Conservation (phyloP, 306 rosid genomes). For the Gastrolobium bilobum region DNA sequence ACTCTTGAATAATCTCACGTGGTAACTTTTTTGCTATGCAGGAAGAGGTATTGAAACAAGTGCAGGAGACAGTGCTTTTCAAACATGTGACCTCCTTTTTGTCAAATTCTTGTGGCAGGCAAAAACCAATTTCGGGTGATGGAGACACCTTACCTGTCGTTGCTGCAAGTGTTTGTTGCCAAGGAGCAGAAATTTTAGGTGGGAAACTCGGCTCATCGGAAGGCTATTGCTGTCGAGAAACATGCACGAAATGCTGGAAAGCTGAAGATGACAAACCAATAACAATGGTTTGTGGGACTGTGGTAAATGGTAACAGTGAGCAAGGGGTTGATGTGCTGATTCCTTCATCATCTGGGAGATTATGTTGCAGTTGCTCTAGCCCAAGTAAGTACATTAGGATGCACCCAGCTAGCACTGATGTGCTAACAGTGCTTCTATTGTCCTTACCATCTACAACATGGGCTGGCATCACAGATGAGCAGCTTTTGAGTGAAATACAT, state of each 20-base stretch:
- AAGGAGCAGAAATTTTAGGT: conserved; percentile 85
- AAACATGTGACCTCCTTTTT: conserved; percentile 72
- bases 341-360: conserved; percentile 68
- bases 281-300: conserved; percentile 80
- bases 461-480: conserved; percentile 72
- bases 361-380: conserved; percentile 61
- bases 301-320: conserved; percentile 66
- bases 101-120: conserved; percentile 58
- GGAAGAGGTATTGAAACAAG: conserved; percentile 88
- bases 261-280: conserved; percentile 71
- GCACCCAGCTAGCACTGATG: conserved; percentile 84
- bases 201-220: conserved; percentile 58
- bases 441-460: conserved; percentile 87
- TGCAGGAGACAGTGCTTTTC: conserved; percentile 80
- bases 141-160: conserved; percentile 66
- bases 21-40: conserved; percentile 50
- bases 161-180: conserved; percentile 91
- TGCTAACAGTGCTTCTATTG: conserved; percentile 83
- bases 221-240: conserved; percentile 72
- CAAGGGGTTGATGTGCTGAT: conserved; percentile 85
- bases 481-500: conserved; percentile 67
- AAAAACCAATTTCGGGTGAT: conserved; percentile 39
- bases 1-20: conserved; percentile 8
- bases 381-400: conserved; percentile 57
- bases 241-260: conserved; percentile 73